Evolutionary conservation across 2,329 filamentous ascomycete genomes (phyloP), one percentile per base, ranked within the genome.

Genomic region (Epichloe glyceriae): DNA sequence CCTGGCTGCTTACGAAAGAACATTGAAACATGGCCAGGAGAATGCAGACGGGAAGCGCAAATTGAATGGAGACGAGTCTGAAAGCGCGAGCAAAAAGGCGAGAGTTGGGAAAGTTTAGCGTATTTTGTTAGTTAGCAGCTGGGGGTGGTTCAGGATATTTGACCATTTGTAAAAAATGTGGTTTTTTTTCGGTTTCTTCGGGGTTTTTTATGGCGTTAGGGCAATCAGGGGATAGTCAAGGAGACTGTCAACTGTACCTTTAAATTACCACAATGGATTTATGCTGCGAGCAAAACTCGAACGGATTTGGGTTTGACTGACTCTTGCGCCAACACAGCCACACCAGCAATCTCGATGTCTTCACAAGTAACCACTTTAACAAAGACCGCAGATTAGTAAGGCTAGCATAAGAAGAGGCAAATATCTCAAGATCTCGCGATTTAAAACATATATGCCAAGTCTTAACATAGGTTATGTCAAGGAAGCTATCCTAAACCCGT

Each of bases 1-100:
- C 40, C 66, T 91, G 38, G 65, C 67, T 15, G 67, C 69, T 47
- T 64, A 66, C 38, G 73, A 78, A 49, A 65, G 67, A n/a, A 62
- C 60, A 35, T 51, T 61, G 22, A 60, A 64, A 48, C 60, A 68
- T 48, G 50, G 40, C 17, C 54, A 51, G 42, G 46, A 41, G 39
- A n/a, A 47, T 39, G 40, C 59, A 5, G 70, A 66, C 35, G 66
- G 67, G 5, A 80, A 79, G 67, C 68, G 76, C 45, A 78, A 74
- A 60, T 53, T 69, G 20, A 61, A 62, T 2, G 64, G 60, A n/a
- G 58, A 61, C 3, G 58, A 47, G 46, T 56, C 22, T 34, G 61
- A 54, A 39, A 56, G 45, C 20, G 57, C 63, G 1, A 70, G 59
- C 54, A 79, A 79, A 65, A 78, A 71, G 65, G 65, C 65, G 14